phyloP scores from a whole-genome alignment of 225 moss, liverwort and hornwort genomes.

The Sphagnum contortum region DNA sequence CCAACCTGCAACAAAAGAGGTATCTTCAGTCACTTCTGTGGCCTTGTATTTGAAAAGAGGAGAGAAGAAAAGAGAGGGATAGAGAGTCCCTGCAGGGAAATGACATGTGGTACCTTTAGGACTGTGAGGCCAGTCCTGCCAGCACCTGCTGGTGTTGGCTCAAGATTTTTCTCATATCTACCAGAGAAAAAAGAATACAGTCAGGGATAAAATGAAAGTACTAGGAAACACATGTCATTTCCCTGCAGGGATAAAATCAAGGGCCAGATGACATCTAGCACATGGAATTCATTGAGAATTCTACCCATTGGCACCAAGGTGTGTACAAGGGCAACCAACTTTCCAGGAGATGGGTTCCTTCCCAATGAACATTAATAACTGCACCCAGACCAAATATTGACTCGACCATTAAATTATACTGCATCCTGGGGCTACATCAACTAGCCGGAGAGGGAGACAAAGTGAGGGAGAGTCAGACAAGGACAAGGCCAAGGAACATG shows the following conservation, averaged over 20 bases:
- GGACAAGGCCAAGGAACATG: too few relatives aligned
- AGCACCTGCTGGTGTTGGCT: slow-evolving; percentile 60
- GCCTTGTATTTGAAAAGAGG: too few relatives aligned
- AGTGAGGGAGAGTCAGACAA: neutral
- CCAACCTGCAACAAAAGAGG: slow-evolving; percentile 28
- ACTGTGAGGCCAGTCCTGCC: slow-evolving; percentile 64
- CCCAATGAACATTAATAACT: slow-evolving; percentile 58
- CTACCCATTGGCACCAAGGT: slow-evolving; percentile 65
- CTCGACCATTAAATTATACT: too few relatives aligned
- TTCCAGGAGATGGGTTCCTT: slow-evolving; percentile 41
- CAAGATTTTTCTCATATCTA: slow-evolving; percentile 68
- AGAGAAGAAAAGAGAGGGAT: too few relatives aligned
- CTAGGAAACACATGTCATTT: too few relatives aligned
- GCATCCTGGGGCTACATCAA: neutral
- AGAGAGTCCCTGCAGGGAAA: too few relatives aligned
- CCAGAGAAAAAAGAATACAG: neutral
- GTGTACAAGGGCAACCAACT: slow-evolving; percentile 59
- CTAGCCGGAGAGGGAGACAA: neutral
- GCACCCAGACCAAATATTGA: slow-evolving; percentile 2
- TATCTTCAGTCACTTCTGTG: too few relatives aligned
- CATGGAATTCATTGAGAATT: neutral
- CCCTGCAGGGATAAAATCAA: too few relatives aligned
- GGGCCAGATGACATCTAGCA: too few relatives aligned
- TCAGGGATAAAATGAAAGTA: too few relatives aligned
- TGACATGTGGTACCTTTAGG: slow-evolving; percentile 28